phyloP scores from a whole-genome alignment of 2,329 filamentous ascomycete species.

The Colletotrichum lini region DNA sequence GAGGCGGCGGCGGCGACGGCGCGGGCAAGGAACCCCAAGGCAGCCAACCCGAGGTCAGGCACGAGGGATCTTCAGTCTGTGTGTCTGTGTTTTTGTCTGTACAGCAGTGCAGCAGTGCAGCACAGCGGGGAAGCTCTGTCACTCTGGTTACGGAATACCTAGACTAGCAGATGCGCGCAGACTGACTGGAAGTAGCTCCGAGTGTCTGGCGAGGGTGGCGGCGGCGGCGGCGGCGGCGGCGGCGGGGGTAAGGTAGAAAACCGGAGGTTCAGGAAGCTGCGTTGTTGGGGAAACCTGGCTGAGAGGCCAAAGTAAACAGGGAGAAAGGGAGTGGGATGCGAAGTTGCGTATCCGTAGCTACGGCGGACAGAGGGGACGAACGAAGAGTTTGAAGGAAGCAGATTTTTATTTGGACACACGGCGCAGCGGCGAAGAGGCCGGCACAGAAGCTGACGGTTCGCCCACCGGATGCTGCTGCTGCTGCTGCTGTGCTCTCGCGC shows the following conservation, averaged over 20 bases:
- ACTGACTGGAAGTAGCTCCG: conserved; percentile 16
- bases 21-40: background rate
- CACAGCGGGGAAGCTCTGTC: background rate
- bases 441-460: background rate
- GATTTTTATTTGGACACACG: conserved; percentile 13
- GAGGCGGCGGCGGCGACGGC: background rate
- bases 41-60: conserved; percentile 6
- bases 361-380: background rate
- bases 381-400: conserved; percentile 15
- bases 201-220: conserved; percentile 22
- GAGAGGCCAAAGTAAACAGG: conserved; percentile 22
- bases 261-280: background rate
- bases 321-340: background rate
- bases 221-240: conserved; percentile 12
- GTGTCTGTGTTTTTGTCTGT: too few species aligned
- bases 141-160: background rate
- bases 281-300: background rate
- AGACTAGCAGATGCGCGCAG: background rate
- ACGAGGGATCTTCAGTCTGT: background rate
- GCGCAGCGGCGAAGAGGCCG: background rate
- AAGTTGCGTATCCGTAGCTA: too few species aligned
- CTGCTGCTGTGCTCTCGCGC: background rate
- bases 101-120: too few species aligned
- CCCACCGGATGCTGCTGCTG: conserved; percentile 2
- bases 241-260: background rate